Evolutionary conservation across 2,329 filamentous ascomycete species (phyloP).

Genomic region (Monosporascus sp.): DNA sequence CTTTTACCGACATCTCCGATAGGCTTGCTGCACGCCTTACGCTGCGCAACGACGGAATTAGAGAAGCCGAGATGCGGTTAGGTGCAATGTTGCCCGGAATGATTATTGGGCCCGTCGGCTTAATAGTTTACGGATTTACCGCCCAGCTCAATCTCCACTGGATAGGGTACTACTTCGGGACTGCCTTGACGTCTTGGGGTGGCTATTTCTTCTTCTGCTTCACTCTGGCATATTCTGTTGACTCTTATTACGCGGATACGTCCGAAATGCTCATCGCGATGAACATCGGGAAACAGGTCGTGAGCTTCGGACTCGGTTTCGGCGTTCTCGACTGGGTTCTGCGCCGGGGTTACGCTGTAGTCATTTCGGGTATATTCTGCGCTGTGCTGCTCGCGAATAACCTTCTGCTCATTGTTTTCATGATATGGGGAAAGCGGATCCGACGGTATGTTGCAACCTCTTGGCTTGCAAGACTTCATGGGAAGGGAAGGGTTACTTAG

Average conservation of each 20-base stretch:
- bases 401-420: constrained; percentile 41
- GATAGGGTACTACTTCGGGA: constrained; percentile 43
- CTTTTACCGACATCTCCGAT: constrained; percentile 30
- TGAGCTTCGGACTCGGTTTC: constrained; percentile 47
- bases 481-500: constrained; percentile 1
- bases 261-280: constrained; percentile 58
- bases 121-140: constrained; percentile 33
- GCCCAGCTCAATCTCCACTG: constrained; percentile 35
- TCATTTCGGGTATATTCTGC: constrained; percentile 46
- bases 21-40: constrained; percentile 32
- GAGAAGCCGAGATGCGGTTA: constrained; percentile 38
- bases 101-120: constrained; percentile 26
- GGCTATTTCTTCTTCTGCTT: constrained; percentile 53
- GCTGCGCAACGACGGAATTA: constrained; percentile 32
- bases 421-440: constrained; percentile 45
- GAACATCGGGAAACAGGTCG: constrained; percentile 52
- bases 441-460: constrained; percentile 37
- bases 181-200: constrained; percentile 42
- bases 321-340: constrained; percentile 46
- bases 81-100: constrained; percentile 29
- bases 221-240: constrained; percentile 55
- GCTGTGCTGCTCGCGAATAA: constrained; percentile 45
- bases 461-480: constrained; percentile 43
- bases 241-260: constrained; percentile 53
- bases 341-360: constrained; percentile 41